These are phyloP conservation scores for Persicaria maculosa DNA, from an alignment of 148 eudicot species.

Conservation along the genomic window DNA sequence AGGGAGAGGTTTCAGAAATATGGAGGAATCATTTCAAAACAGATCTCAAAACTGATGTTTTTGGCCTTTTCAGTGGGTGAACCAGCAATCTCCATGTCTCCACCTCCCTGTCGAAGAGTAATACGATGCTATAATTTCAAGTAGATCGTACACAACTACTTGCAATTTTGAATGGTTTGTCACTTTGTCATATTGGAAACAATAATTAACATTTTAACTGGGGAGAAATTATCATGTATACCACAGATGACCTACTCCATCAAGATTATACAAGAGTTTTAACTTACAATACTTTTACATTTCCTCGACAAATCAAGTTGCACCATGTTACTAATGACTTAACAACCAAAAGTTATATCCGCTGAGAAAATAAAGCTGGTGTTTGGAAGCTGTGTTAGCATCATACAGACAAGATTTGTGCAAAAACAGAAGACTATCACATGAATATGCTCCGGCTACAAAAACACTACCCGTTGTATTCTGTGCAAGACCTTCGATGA, in stretches of 20 bases:
- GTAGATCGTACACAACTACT: background rate
- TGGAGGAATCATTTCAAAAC: too few relatives aligned
- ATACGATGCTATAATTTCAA: background rate
- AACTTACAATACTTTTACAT: background rate
- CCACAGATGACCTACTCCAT: background rate
- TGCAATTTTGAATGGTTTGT: background rate
- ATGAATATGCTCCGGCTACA: constrained; percentile 35
- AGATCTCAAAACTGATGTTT: too few relatives aligned
- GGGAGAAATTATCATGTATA: background rate
- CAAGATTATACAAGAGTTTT: background rate
- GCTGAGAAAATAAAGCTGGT: background rate
- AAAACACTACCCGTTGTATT: constrained; percentile 94
- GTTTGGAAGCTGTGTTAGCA: background rate
- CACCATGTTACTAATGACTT: background rate
- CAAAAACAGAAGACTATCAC: background rate
- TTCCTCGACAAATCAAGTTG: background rate
- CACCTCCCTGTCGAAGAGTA: constrained; percentile 46
- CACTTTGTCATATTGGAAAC: background rate
- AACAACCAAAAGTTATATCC: background rate
- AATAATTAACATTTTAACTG: background rate
- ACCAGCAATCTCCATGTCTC: constrained; percentile 65
- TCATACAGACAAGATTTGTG: background rate
- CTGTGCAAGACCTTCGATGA: constrained; percentile 77
- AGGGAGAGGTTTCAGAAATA: too few relatives aligned
- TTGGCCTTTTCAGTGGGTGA: constrained; percentile 91